Evolutionary conservation across 441 rosid species (phyloP).

Genomic region (Erodium chrysanthum): DNA sequence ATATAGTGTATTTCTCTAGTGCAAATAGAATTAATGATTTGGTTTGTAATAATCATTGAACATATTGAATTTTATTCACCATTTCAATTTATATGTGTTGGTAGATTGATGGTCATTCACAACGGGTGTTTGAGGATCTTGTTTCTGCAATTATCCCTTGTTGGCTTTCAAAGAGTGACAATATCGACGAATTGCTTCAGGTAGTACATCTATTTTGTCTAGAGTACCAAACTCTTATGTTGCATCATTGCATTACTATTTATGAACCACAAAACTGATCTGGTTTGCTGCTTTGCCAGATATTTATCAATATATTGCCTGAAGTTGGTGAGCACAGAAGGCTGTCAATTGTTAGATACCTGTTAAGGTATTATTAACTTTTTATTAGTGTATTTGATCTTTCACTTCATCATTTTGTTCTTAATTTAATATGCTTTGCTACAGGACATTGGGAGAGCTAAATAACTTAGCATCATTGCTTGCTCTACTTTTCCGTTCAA

Average conservation of each 20-base stretch:
- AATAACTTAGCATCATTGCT: constrained; percentile 73
- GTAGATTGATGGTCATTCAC: constrained; percentile 75
- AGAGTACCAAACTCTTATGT: neutral
- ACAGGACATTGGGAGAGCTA: constrained; percentile 78
- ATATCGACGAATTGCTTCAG: constrained; percentile 59
- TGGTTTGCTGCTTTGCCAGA: constrained; percentile 34
- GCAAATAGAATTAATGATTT: neutral
- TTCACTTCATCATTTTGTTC: constrained; percentile 9
- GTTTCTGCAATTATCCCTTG: constrained; percentile 71
- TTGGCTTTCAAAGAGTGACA: constrained; percentile 63
- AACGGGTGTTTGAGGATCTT: constrained; percentile 66
- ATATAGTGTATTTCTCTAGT: constrained; percentile 6
- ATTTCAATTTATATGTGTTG: constrained; percentile 15
- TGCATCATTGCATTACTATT: constrained; percentile 2
- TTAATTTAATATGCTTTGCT: constrained; percentile 20
- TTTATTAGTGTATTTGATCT: constrained; percentile 10
- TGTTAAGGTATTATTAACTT: constrained; percentile 54
- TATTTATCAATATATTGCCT: constrained; percentile 73
- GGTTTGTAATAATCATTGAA: neutral
- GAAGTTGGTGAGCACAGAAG: constrained; percentile 76
- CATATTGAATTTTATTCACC: neutral
- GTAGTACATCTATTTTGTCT: constrained; percentile 29
- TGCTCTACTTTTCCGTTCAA: constrained; percentile 58
- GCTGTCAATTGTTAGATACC: constrained; percentile 56
- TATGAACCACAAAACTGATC: constrained; percentile 15